phyloP scores from a whole-genome alignment of 1,284 basidiomycete species.

The Ganoderma resinaceum region DNA sequence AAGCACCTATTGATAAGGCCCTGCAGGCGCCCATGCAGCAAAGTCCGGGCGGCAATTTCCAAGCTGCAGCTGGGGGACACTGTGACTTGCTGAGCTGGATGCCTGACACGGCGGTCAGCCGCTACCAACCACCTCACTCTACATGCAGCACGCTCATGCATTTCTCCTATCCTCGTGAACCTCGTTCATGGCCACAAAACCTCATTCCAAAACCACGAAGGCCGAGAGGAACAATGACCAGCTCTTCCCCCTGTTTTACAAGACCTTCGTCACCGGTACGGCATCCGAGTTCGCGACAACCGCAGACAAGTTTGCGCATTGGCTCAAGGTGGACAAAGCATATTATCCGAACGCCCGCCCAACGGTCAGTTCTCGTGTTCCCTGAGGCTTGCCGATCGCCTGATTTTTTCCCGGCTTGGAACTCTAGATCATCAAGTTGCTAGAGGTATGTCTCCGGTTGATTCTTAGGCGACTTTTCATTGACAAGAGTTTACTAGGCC shows the following conservation, averaged over 20 bases:
- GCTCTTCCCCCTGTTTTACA: slow-evolving; percentile 31
- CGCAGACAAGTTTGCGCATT: slow-evolving; percentile 29
- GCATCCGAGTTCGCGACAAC: slow-evolving; percentile 23
- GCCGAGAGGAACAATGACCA: slow-evolving; percentile 31
- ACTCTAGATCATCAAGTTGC: slow-evolving; percentile 29
- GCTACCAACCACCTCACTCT: slow-evolving; percentile 1
- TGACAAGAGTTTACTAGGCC: slow-evolving; percentile 19
- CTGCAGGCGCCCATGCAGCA: neutral
- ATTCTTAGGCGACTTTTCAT: neutral
- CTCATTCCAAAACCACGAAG: neutral
- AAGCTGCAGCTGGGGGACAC: neutral
- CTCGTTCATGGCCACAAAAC: slow-evolving; percentile 6
- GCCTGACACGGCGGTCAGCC: neutral
- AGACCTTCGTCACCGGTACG: slow-evolving; percentile 23
- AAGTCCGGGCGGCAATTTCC: neutral
- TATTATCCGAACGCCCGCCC: slow-evolving; percentile 34
- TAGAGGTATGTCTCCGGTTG: slow-evolving; percentile 29
- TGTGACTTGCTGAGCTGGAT: neutral
- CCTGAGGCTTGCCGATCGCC: neutral
- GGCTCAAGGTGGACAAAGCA: slow-evolving; percentile 31
- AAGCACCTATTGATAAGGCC: neutral
- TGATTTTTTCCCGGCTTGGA: neutral
- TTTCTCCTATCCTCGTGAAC: neutral
- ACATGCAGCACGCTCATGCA: slow-evolving; percentile 10
- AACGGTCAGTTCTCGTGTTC: slow-evolving; percentile 19